These are phyloP conservation scores for Carex arenaria DNA, from an alignment of 202 grass and related monocot species.

Conservation along the genomic window DNA sequence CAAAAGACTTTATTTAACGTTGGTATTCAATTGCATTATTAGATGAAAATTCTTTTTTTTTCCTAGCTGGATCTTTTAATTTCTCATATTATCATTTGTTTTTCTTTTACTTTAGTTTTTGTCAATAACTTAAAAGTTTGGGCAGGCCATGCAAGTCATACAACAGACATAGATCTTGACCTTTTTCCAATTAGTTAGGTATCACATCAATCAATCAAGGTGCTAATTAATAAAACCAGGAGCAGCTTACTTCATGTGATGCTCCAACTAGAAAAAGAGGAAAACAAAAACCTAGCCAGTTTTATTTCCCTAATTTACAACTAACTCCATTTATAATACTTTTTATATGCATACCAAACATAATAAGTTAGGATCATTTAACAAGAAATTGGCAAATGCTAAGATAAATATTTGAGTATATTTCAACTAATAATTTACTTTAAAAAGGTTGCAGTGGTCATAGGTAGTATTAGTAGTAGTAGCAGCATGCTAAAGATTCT, in stretches of 20 bases:
- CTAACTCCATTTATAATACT: neutral
- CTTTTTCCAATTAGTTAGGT: constrained; percentile 13
- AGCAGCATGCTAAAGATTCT: neutral
- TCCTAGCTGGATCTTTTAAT: neutral
- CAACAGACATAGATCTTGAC: constrained; percentile 6
- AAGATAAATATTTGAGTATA: neutral
- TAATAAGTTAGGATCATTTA: no score
- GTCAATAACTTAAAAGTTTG: neutral
- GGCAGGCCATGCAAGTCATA: neutral
- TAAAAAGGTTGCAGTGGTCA: neutral
- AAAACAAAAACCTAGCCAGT: neutral
- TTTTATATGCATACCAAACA: no score
- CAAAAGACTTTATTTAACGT: neutral
- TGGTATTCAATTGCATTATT: neutral
- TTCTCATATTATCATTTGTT: neutral
- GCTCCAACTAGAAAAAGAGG: neutral
- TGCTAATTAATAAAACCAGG: neutral
- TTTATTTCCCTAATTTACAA: neutral
- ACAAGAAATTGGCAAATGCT: no score
- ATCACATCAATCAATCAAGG: constrained; percentile 20
- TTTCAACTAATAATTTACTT: neutral
- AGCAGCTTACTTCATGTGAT: neutral
- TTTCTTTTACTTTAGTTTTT: neutral
- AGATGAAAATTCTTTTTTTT: neutral
- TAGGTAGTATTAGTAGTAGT: no score